Evolutionary conservation across 2,329 filamentous ascomycete species (phyloP), one percentile per base, ranked within the genome.

Genomic region (Immersiporthe knoxdaviesiana): DNA sequence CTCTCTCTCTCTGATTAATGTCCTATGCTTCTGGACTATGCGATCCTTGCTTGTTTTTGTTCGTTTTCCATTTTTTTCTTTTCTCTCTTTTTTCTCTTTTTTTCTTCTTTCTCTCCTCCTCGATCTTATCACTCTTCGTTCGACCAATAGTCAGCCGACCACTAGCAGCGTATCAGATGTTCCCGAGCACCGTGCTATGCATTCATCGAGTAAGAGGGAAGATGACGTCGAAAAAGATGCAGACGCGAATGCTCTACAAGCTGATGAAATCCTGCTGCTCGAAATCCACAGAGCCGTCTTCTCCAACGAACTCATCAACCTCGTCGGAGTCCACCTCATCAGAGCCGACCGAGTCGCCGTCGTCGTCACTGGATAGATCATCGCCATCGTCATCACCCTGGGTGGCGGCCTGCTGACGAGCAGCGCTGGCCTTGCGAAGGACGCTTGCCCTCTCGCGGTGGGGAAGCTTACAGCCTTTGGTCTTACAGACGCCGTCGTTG

Each of bases 401-500:
- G 65, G 81, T 80, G 47, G 72, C 76, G 68, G 76, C 76, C 66
- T 78, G 79, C 71, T 76, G 76, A 68, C 73, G 81, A 75, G 84
- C 81, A 69, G 81, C 81, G 74, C 85, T 88, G 79, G 88, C 86
- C 78, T 91, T 90, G 76, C 93, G 91, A 76, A 91, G 85, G 77
- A 90, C 84, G 84, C 92, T 94, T 78, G 94, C 94, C 81, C 92
- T 90, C 82, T 96, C 92, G 78, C 95, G 89, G 81, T 99, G 96
- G 70, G 90, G 91, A 67, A 97, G 87, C 78, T 91, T 92, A 84
- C 95, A 98, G 73, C 90, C 90, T 80, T 90, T 89, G 78, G 87
- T 89, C 78, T 89, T 90, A 87, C 96, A 99, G 72, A 85, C 84
- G 75, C 95, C 95, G 71, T 88, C 93, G 81, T 97, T 97, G 86